Evolutionary conservation across 495 filamentous ascomycete genomes (phyloP).

Genomic region (Neurospora sp.): DNA sequence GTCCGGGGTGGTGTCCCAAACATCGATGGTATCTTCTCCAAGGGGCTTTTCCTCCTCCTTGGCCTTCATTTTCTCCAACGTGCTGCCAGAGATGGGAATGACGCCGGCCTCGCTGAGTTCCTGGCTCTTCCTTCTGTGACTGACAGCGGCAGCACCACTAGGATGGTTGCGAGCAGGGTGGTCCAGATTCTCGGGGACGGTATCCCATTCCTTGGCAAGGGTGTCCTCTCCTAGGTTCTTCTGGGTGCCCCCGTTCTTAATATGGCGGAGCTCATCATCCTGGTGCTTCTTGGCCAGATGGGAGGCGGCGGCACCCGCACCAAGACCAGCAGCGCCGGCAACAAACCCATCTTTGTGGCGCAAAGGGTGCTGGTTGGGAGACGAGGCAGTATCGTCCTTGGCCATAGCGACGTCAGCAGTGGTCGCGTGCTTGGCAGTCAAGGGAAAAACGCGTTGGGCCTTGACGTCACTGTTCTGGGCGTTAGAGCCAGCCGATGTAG

Average conservation of each 20-base stretch:
- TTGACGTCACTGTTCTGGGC: background rate
- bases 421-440: background rate
- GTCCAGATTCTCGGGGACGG: background rate
- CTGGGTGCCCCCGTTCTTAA: background rate
- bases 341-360: background rate
- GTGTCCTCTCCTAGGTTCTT: conserved; percentile 4
- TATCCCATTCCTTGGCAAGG: conserved; percentile 1
- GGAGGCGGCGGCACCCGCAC: conserved; percentile 7
- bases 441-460: background rate
- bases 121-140: background rate
- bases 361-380: background rate
- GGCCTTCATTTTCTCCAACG: background rate
- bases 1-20: background rate
- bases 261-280: background rate
- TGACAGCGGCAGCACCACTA: background rate
- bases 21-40: background rate
- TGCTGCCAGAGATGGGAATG: background rate
- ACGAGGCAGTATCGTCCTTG: background rate
- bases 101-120: background rate
- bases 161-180: background rate
- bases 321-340: conserved; percentile 11
- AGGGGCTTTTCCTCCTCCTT: background rate
- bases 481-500: background rate
- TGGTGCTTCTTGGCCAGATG: conserved; percentile 11
- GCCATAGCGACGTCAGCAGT: background rate